These are phyloP conservation scores for Xylaria sp. DNA, from an alignment of 2,329 filamentous ascomycete genomes.

Conservation along the genomic window DNA sequence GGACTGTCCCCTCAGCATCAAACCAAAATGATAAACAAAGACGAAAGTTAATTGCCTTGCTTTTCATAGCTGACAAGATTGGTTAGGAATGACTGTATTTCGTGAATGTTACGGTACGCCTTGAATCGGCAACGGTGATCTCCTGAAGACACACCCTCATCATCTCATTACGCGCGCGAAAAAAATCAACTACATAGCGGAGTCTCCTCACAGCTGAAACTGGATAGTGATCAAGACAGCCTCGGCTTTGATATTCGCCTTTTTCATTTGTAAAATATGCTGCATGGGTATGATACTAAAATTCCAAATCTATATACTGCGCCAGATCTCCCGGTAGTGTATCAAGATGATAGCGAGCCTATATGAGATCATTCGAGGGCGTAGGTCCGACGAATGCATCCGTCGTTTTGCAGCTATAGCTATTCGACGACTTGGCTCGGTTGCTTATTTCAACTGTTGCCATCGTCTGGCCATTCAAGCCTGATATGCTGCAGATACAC, in stretches of 20 bases:
- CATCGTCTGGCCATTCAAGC: constrained; percentile 11
- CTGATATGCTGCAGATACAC: constrained; percentile 24
- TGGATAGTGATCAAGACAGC: background rate
- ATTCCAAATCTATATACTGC: constrained; percentile 48
- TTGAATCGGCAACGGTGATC: too few species aligned
- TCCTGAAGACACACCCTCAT: too few species aligned
- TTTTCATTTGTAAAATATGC: background rate
- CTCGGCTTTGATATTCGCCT: background rate
- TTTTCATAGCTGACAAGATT: too few species aligned
- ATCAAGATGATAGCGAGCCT: constrained; percentile 13
- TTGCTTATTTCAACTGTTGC: constrained; percentile 5
- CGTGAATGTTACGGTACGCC: too few species aligned
- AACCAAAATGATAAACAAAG: too few species aligned
- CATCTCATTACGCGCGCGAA: too few species aligned
- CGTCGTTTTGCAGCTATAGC: constrained; percentile 3
- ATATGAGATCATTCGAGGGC: constrained; percentile 14
- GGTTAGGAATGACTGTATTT: too few species aligned
- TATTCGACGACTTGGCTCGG: constrained; percentile 13
- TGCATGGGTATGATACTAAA: constrained; percentile 47
- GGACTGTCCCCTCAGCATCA: too few species aligned
- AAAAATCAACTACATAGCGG: too few species aligned
- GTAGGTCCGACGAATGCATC: constrained; percentile 12
- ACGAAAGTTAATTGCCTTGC: too few species aligned
- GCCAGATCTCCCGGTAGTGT: constrained; percentile 31
- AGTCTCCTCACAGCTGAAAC: too few species aligned